A percentile compares a stretch with the other conserved stretches of the same genome.
These are phyloP conservation scores for Neophaeococcomyces mojaviensis DNA, from an alignment of 2,329 filamentous ascomycete genomes.

Conservation along the genomic window DNA sequence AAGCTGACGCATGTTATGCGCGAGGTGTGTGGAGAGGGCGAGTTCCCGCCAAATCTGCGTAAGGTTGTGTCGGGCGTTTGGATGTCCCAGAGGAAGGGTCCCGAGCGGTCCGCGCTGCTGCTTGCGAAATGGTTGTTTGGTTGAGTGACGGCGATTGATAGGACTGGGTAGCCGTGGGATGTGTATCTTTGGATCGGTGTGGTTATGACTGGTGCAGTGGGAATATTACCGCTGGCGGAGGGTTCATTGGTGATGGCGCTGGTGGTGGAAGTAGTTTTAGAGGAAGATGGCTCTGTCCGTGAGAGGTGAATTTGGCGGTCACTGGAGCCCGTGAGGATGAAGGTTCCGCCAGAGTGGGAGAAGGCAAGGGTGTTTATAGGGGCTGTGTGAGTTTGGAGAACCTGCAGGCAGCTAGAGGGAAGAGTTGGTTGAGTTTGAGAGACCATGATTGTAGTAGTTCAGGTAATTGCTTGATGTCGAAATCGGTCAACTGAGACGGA, in stretches of 20 bases:
- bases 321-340: slow-evolving; percentile 76
- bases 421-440: slow-evolving; percentile 24
- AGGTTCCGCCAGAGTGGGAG: slow-evolving; percentile 64
- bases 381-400: slow-evolving; percentile 38
- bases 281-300: slow-evolving; percentile 49
- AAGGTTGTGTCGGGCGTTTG: slow-evolving; percentile 63
- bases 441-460: no score
- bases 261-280: slow-evolving; percentile 25
- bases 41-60: slow-evolving; percentile 60
- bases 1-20: slow-evolving; percentile 74
- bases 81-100: slow-evolving; percentile 87
- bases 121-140: slow-evolving; percentile 82
- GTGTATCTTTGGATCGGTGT: slow-evolving; percentile 77
- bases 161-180: slow-evolving; percentile 86
- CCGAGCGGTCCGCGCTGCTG: slow-evolving; percentile 80
- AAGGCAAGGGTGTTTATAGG: slow-evolving; percentile 67
- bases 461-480: no score
- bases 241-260: neutral
- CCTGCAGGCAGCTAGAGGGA: slow-evolving; percentile 35
- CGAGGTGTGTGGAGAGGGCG: slow-evolving; percentile 53
- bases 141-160: slow-evolving; percentile 63
- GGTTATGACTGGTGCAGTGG: slow-evolving; percentile 23
- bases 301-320: slow-evolving; percentile 82
- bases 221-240: no score
- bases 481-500: no score